Base-by-base conservation (phyloP, 805 yeast species). In the Candida pseudoglaebosa region DNA sequence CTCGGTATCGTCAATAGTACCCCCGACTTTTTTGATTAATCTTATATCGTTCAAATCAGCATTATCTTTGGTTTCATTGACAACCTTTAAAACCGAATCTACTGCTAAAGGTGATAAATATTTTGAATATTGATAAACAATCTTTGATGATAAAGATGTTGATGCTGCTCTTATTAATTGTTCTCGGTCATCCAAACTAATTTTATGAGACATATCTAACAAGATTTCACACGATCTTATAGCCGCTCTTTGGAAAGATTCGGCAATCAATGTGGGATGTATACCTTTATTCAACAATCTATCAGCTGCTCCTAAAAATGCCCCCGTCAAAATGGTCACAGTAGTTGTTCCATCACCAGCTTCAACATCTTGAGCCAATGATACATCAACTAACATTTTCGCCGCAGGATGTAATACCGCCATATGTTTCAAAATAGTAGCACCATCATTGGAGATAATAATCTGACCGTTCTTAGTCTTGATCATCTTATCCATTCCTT, bases 281-380 rank as follows among this genome's bases (percentile, higher is more conserved):
- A 93, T 88, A 13, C 93, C 98, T 61, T 85, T 87, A 49, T 78
- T 80, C 53, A 93, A 75, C 43, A 93, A 71, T 59, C 83, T 82
- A 53, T 93, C 99, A 39, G 98, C 95, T 13, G 99, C 99, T 21
- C 91, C 95, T 39, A 93, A 71, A 35, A 93, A 66, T 4, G 97
- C 91, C 26, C 99, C 99, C 4, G 97, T 87, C 45, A 93, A 72
- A 39, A 93, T 91, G 20, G 95, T 99, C 22, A 93, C 99, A 2
- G 96, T 83, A 0, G 99, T 93, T 24, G 99, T 93, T 47, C 99
- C 99, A 60, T 93, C 99, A 40, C 99, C 99, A n/a, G 98, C 99
- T 63, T 90, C 99, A 28, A 90, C 84, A 54, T 93, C 99, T 66
- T 93, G 99, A 1, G 99, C 98, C 30, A 90, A 96, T 43, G 95